Evolutionary conservation across 1,284 basidiomycete genomes (phyloP).

Genomic region (Pascua guehoae): DNA sequence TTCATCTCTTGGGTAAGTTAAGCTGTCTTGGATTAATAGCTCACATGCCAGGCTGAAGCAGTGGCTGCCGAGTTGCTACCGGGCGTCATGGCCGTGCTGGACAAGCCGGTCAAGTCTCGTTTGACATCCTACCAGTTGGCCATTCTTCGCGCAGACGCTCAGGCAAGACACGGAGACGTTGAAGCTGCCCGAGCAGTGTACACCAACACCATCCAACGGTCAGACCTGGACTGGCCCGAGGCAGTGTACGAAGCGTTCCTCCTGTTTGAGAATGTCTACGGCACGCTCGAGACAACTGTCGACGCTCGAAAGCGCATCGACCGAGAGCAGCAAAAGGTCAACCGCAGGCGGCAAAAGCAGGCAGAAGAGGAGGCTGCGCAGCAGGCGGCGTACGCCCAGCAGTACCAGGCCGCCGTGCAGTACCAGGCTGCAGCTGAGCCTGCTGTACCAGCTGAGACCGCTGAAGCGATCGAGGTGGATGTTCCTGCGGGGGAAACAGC

Average conservation of each 20-base stretch:
- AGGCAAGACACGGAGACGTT: constrained; percentile 57
- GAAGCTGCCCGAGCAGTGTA: constrained; percentile 65
- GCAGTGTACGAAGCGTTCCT: constrained; percentile 84
- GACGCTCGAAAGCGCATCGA: constrained; percentile 65
- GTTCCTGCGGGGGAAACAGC: constrained; percentile 1
- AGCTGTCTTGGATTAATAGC: not conserved
- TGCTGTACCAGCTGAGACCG: not conserved
- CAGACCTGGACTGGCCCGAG: constrained; percentile 85
- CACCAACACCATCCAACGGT: constrained; percentile 56
- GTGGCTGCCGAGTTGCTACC: constrained; percentile 23
- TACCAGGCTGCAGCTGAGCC: constrained; percentile 1
- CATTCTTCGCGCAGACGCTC: constrained; percentile 29
- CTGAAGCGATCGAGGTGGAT: constrained; percentile 5
- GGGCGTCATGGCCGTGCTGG: constrained; percentile 25
- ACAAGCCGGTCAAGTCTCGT: constrained; percentile 25
- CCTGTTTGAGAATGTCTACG: constrained; percentile 78
- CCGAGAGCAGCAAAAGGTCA: constrained; percentile 62
- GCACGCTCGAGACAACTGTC: constrained; percentile 66
- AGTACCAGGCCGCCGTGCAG: constrained; percentile 11
- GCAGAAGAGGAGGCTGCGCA: constrained; percentile 14
- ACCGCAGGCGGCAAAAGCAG: constrained; percentile 65
- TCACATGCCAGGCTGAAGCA: constrained; percentile 29
- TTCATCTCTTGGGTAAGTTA: constrained; percentile 65
- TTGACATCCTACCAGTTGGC: constrained; percentile 33
- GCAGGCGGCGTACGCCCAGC: constrained; percentile 14